phyloP scores from a whole-genome alignment of 1,139 yeast genomes.

The Taiozyma sp. region DNA sequence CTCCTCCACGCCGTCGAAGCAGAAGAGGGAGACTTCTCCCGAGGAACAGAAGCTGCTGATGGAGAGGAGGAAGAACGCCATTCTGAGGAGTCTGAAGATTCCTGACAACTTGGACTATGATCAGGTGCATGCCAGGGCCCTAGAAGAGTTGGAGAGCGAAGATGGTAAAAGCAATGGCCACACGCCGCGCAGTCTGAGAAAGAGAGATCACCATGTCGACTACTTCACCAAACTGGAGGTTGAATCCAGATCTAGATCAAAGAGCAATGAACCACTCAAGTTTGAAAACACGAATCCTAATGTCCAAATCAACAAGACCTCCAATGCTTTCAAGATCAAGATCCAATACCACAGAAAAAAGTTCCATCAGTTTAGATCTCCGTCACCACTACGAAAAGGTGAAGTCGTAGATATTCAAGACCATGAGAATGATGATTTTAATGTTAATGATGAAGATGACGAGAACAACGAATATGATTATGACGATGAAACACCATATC shows the following conservation, averaged over 20 bases:
- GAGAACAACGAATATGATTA: conserved; percentile 10
- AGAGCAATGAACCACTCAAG: conserved; percentile 3
- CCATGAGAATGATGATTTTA: conserved; percentile 22
- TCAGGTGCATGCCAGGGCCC: conserved; percentile 21
- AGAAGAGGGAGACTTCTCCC: conserved; percentile 3
- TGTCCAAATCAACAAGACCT: conserved; percentile 5
- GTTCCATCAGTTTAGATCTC: conserved; percentile 22
- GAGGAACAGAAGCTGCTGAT: conserved; percentile 6
- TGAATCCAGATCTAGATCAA: conserved; percentile 5
- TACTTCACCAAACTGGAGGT: conserved; percentile 3
- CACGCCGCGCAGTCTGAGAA: conserved; percentile 14
- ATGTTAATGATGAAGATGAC: conserved; percentile 16
- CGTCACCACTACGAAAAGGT: conserved; percentile 17
- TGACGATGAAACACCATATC: conserved; percentile 48
- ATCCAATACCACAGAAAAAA: conserved; percentile 20
- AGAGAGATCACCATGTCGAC: conserved; percentile 8
- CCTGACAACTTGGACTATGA: conserved; percentile 27
- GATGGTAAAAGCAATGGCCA: conserved; percentile 1
- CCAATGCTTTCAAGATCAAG: conserved; percentile 8
- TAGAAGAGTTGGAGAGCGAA: conserved; percentile 16
- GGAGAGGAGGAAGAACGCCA: conserved; percentile 10
- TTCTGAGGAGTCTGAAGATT: conserved; percentile 21
- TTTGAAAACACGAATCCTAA: conserved; percentile 10
- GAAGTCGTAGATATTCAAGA: conserved; percentile 18
- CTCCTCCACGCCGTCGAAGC: neutral